These are phyloP conservation scores for Colletotrichum tabaci DNA, from an alignment of 2,329 filamentous ascomycete species.

Conservation along the genomic window DNA sequence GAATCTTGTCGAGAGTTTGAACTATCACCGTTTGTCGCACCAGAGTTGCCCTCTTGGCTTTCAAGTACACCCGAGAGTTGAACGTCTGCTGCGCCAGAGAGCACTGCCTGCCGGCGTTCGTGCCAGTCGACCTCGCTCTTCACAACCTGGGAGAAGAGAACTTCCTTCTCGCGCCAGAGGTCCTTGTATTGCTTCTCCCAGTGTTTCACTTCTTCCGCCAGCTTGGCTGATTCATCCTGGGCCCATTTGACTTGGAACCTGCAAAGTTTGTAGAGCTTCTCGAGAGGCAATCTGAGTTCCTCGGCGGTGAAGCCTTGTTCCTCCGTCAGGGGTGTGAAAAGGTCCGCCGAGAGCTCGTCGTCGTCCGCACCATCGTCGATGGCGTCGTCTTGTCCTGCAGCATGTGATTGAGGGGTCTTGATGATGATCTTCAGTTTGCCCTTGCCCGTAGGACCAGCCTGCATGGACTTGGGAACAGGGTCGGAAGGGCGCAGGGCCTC, in stretches of 20 bases:
- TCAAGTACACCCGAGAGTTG: slow-evolving; percentile 55
- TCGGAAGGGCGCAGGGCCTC: slow-evolving; percentile 89
- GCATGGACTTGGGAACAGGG: slow-evolving; percentile 79
- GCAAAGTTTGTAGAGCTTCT: slow-evolving; percentile 77
- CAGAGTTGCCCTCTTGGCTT: slow-evolving; percentile 33
- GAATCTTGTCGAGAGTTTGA: slow-evolving; percentile 45
- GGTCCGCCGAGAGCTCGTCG: slow-evolving; percentile 72
- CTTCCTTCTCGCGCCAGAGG: slow-evolving; percentile 86
- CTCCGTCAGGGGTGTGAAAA: slow-evolving; percentile 68
- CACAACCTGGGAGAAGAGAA: slow-evolving; percentile 81
- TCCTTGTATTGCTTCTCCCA: slow-evolving; percentile 77
- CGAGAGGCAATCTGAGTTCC: slow-evolving; percentile 73
- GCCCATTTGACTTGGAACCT: slow-evolving; percentile 81
- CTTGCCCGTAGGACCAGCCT: slow-evolving; percentile 61
- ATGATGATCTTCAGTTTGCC: slow-evolving; percentile 75
- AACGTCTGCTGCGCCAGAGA: slow-evolving; percentile 64
- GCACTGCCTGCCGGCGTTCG: slow-evolving; percentile 68
- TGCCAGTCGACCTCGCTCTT: slow-evolving; percentile 77
- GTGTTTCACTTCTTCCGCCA: slow-evolving; percentile 75
- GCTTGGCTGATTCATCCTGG: slow-evolving; percentile 73
- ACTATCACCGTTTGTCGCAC: slow-evolving; percentile 42
- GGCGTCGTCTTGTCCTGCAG: slow-evolving; percentile 69
- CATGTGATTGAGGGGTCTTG: slow-evolving; percentile 72
- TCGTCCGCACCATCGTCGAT: slow-evolving; percentile 67
- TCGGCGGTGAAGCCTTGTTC: slow-evolving; percentile 75